Evolutionary conservation across 768 basidiomycete species (phyloP).

Genomic region (Pleurotus tuoliensis): DNA sequence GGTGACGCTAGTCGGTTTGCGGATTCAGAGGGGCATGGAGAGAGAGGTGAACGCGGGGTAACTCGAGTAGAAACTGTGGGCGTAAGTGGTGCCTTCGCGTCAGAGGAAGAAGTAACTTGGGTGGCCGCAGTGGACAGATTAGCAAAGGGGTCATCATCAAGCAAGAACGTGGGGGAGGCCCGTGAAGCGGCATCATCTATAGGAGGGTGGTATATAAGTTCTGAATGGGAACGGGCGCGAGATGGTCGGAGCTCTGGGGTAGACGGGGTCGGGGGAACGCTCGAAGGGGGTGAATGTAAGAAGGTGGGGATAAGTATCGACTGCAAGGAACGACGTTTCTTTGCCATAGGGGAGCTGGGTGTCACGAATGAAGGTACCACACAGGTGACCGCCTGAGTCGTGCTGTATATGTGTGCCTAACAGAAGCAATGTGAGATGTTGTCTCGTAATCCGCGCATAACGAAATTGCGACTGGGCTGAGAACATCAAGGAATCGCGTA

Average conservation of each 20-base stretch:
- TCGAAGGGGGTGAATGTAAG: slow-evolving; percentile 25
- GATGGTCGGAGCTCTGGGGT: slow-evolving; percentile 11
- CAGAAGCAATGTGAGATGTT: not conserved
- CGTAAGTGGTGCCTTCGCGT: not conserved
- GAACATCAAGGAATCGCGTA: not conserved
- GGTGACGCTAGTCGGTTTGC: slow-evolving; percentile 2
- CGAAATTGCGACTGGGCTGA: slow-evolving; percentile 3
- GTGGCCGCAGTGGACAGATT: slow-evolving; percentile 30
- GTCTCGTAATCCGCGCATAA: slow-evolving; percentile 5
- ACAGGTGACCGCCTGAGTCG: not conserved
- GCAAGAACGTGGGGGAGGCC: slow-evolving; percentile 34
- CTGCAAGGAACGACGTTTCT: slow-evolving; percentile 51
- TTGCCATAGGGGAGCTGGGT: slow-evolving; percentile 29
- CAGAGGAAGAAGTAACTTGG: not conserved
- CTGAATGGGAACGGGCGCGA: slow-evolving; percentile 8
- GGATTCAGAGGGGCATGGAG: not conserved
- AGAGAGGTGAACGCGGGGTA: slow-evolving; percentile 12
- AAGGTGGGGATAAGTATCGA: slow-evolving; percentile 48
- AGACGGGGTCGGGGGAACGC: slow-evolving; percentile 23
- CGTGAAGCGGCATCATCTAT: slow-evolving; percentile 13
- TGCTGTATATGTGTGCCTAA: not conserved
- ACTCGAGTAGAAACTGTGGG: not conserved
- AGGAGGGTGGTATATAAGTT: slow-evolving; percentile 10
- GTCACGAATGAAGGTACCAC: not conserved
- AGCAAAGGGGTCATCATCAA: slow-evolving; percentile 77